phyloP scores from a whole-genome alignment of 768 basidiomycete genomes.

The Mycena indigotica region DNA sequence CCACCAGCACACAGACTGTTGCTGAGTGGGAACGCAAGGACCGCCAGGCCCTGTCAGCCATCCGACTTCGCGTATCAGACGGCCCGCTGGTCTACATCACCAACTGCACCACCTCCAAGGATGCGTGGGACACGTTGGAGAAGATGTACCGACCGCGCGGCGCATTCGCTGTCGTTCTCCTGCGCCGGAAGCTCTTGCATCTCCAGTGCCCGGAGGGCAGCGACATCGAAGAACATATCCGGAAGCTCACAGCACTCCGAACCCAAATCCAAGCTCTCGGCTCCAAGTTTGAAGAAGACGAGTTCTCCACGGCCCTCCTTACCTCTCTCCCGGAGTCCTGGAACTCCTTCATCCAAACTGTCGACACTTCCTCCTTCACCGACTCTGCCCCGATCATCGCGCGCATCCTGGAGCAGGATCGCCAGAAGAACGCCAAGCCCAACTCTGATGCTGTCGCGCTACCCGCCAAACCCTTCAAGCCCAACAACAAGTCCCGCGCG shows the following conservation, averaged over 20 bases:
- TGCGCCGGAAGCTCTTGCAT: conserved; percentile 29
- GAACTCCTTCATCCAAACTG: conserved; percentile 30
- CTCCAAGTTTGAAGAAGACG: conserved; percentile 26
- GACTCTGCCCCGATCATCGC: conserved; percentile 25
- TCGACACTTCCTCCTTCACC: conserved; percentile 24
- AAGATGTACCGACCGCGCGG: conserved; percentile 33
- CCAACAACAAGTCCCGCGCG: conserved; percentile 4
- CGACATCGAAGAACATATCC: too few relatives aligned
- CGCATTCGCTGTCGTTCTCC: conserved; percentile 27
- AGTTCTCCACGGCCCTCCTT: conserved; percentile 34
- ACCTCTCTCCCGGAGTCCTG: conserved; percentile 37
- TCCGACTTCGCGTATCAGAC: conserved; percentile 25
- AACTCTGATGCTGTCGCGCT: conserved; percentile 8
- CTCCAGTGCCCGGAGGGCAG: conserved; percentile 30
- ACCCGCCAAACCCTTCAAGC: conserved; percentile 1
- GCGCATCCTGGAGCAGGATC: conserved; percentile 27
- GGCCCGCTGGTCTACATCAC: conserved; percentile 31
- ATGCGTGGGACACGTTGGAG: conserved; percentile 32
- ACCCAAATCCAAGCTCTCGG: conserved; percentile 27
- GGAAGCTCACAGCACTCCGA: conserved; percentile 23
- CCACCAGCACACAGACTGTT: too few relatives aligned
- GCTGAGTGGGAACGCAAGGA: too few relatives aligned
- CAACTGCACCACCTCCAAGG: conserved; percentile 23
- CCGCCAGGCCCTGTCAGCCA: conserved; percentile 32
- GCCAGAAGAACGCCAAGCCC: conserved; percentile 14